These are phyloP conservation scores for Russula ochroleuca DNA, from an alignment of 768 basidiomycete species.

Conservation along the genomic window DNA sequence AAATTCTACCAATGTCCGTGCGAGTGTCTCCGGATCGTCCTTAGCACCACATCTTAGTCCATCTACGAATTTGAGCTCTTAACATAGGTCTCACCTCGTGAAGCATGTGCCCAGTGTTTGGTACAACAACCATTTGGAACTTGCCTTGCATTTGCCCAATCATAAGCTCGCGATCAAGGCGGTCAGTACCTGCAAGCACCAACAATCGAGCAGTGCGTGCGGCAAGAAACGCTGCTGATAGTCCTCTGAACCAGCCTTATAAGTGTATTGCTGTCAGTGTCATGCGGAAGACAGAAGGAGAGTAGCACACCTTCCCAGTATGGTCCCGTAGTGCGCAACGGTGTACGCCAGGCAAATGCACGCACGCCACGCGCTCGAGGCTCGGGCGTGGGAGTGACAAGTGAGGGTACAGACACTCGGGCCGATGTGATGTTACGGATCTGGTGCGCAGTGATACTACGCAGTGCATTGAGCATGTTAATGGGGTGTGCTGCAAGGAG, in stretches of 20 bases:
- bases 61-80: background rate
- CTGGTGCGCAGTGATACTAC: constrained; percentile 72
- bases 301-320: constrained; percentile 77
- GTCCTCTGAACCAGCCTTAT: constrained; percentile 84
- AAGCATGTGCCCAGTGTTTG: constrained; percentile 86
- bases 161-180: constrained; percentile 90
- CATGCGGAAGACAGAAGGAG: background rate
- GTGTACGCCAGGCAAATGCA: constrained; percentile 75
- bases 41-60: constrained; percentile 34
- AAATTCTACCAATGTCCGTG: constrained; percentile 80
- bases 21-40: constrained; percentile 82
- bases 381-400: constrained; percentile 48
- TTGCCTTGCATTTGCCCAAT: constrained; percentile 83
- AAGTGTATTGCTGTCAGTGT: background rate
- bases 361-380: constrained; percentile 35
- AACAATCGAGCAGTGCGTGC: constrained; percentile 80
- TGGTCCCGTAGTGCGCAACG: constrained; percentile 75
- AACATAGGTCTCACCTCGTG: constrained; percentile 65
- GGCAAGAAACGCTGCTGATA: constrained; percentile 75
- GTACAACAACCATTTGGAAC: constrained; percentile 88
- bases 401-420: constrained; percentile 81
- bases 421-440: constrained; percentile 81
- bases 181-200: constrained; percentile 87
- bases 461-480: background rate
- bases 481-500: background rate